phyloP scores from a whole-genome alignment of 1,139 yeast genomes.

The Citeromyces siamensis region DNA sequence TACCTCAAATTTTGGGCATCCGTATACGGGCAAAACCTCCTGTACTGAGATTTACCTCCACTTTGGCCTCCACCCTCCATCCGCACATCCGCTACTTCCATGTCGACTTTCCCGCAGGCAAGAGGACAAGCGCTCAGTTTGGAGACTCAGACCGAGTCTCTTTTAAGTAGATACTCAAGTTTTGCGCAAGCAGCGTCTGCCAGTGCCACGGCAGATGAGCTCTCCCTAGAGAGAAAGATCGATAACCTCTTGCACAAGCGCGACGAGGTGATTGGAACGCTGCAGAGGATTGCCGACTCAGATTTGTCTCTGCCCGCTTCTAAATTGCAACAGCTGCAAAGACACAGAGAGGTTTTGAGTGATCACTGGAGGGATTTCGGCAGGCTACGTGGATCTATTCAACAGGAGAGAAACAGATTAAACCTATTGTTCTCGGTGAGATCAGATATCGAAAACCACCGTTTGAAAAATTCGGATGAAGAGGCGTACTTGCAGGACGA shows the following conservation, averaged over 20 bases:
- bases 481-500: conserved; percentile 72
- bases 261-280: conserved; percentile 26
- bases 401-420: conserved; percentile 64
- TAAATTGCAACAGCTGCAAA: conserved; percentile 67
- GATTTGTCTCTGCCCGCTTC: conserved; percentile 54
- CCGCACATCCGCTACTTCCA: too few species aligned
- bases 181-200: conserved; percentile 38
- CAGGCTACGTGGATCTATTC: conserved; percentile 45
- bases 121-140: conserved; percentile 42
- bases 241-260: conserved; percentile 25
- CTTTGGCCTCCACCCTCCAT: too few species aligned
- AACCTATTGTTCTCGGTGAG: conserved; percentile 69
- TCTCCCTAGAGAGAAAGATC: conserved; percentile 26
- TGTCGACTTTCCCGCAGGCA: conserved; percentile 26
- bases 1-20: not conserved
- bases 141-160: conserved; percentile 41
- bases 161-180: conserved; percentile 37
- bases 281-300: conserved; percentile 38
- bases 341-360: conserved; percentile 66
- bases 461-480: conserved; percentile 15
- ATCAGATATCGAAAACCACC: conserved; percentile 56
- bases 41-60: too few species aligned
- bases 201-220: conserved; percentile 34
- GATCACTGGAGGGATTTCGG: conserved; percentile 59
- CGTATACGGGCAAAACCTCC: not conserved